Base-by-base conservation (phyloP, 768 basidiomycete species). In the Naganishia kalamii region DNA sequence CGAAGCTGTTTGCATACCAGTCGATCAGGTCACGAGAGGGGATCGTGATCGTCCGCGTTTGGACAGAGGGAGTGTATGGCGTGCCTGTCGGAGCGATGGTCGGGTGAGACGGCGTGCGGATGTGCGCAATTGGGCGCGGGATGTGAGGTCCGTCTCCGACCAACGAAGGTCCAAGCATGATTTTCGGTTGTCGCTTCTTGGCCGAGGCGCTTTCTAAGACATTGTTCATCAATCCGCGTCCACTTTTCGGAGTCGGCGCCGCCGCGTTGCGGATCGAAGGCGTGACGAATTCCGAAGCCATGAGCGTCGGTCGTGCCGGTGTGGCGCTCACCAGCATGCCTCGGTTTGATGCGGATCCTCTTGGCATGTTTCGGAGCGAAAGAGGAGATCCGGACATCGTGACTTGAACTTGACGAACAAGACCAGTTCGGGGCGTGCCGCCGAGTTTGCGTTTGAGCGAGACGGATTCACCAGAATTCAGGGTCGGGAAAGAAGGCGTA, bases 1-100 rank as follows among this genome's bases (percentile, higher is more conserved):
- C 57, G 68, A 80, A 75, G 30, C 76, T 67, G 25, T 70, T 21
- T 12, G 62, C 59, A 65, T 74, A 77, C 71, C 78, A 80, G 23
- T 49, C 61, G 13, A 72, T 68, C 30, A 78, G 65, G 7, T 71
- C 69, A 15, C 37, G 33, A 21, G 70, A 70, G 11, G 72, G 69
- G 43, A 79, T 69, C 7, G 66, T 57, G 37, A 57, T 57, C 29
- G 54, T 40, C 35, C 54, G 33, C 13, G 54, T 57, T 17, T 57
- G 54, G 37, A 57, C 27, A 10, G 35, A 40, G 17, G 54, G 54
- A 10, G 54, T 57, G 21, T 32, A 25, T 23, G 35, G 54, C 23
- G 35, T 40, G 23, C 54, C 54, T 19, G 30, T 37, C 12, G 40
- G 35, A 23, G 25, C n/a, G 15, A 35, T 6, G 13, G 17, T 40